Evolutionary conservation across 441 rosid genomes (phyloP).

Genomic region (Erodium trifolium): DNA sequence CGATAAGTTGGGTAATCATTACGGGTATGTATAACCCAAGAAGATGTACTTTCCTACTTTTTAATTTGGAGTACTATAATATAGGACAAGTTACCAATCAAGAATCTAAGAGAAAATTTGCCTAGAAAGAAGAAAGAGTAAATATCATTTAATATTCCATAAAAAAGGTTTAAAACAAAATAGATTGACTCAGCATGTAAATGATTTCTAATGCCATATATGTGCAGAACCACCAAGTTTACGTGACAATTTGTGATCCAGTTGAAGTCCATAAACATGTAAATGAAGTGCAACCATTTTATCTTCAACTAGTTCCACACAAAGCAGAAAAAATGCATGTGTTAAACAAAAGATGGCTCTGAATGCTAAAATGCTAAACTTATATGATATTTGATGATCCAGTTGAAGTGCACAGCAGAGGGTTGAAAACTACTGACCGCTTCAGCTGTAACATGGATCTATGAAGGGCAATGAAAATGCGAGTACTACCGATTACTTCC

Average conservation of each 20-base stretch:
- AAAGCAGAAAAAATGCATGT: background rate
- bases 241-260: background rate
- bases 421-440: constrained; percentile 47
- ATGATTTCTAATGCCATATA: background rate
- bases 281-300: background rate
- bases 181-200: background rate
- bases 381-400: background rate
- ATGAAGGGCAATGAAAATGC: constrained; percentile 67
- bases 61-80: background rate
- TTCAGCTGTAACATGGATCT: constrained; percentile 70
- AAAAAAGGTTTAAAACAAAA: constrained; percentile 4
- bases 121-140: background rate
- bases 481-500: constrained; percentile 90
- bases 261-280: background rate
- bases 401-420: constrained; percentile 3
- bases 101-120: background rate
- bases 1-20: background rate
- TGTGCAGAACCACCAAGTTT: background rate
- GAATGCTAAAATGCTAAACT: background rate
- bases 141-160: background rate
- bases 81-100: background rate
- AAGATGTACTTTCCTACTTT: background rate
- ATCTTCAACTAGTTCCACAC: background rate
- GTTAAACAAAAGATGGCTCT: background rate
- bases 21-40: background rate